Percentiles rank a stretch among this genome's conserved stretches.
Evolutionary conservation across 371 early-diverging fungal genomes (phyloP).

Genomic region (Mucor plumbeus): DNA sequence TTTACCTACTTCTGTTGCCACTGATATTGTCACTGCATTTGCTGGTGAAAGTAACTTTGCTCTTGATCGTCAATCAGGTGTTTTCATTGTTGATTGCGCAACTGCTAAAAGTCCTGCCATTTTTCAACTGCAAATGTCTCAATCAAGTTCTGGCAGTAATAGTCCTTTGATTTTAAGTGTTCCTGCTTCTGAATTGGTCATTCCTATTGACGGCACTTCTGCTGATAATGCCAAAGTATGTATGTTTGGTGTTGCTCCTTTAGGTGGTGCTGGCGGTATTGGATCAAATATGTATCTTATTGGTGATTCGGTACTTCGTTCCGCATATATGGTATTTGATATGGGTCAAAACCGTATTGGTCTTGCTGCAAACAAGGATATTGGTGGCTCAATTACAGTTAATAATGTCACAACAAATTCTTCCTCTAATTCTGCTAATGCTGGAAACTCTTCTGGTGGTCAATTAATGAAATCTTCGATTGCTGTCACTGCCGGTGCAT

Average conservation of each 20-base stretch:
- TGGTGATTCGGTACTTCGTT: conserved; percentile 53
- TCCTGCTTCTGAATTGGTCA: conserved; percentile 44
- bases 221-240: conserved; percentile 36
- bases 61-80: conserved; percentile 41
- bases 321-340: conserved; percentile 54
- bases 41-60: conserved; percentile 33
- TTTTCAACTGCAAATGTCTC: conserved; percentile 44
- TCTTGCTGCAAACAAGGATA: conserved; percentile 47
- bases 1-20: conserved; percentile 38
- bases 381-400: conserved; percentile 34
- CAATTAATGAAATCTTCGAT: background rate
- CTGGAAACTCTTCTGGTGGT: background rate
- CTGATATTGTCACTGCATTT: conserved; percentile 36
- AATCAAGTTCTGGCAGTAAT: conserved; percentile 8
- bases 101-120: conserved; percentile 30
- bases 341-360: conserved; percentile 52
- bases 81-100: conserved; percentile 42
- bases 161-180: conserved; percentile 36
- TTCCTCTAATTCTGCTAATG: background rate
- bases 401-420: conserved; percentile 9
- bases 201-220: conserved; percentile 40
- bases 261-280: conserved; percentile 28
- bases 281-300: conserved; percentile 46
- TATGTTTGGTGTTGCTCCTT: conserved; percentile 55
- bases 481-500: background rate